Base-by-base conservation (phyloP, 208 protist genomes). In the Trypanosoma theileri region DNA sequence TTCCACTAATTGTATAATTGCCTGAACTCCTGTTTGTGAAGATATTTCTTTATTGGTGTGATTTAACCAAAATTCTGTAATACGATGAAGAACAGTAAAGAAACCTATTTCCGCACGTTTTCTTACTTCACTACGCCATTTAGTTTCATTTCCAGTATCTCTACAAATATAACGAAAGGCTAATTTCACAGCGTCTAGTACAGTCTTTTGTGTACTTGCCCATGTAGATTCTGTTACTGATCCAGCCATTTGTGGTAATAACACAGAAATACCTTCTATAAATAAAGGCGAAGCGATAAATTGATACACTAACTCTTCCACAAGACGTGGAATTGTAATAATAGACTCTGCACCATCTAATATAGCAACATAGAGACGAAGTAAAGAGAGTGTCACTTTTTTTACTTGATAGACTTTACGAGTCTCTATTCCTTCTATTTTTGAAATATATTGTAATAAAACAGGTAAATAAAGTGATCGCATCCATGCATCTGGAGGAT, bases 261-360 rank as follows among this genome's bases (percentile, higher is more conserved):
- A 61, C 12, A 65, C 59, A 26, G 81, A 80, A 46, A 86, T 73
- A 0, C 87, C 88, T 13, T 92, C 82, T 19, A 92, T 77, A 63
- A 91, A 92, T 7, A 96, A 67, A 14, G 87, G 84, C 0, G 90
- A 96, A 6, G 79, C 58, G 14, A 91, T 31, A 45, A 96, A 92
- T 46, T 81, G 75, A 62, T 67, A 71, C n/a, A 78, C 62, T 28
- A 92, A 35, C 4, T 59, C 57, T 26, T 64, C 78, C 58, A 81
- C 68, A 26, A 89, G 50, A 40, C 67, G 62, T 42, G 86, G 81
- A 56, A 89, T 48, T n/a, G 65, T 67, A 55, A 93, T 81, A 19
- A 89, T 70, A 16, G 77, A 64, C 57, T 82, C 72, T 6, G 80
- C 73, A 58, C 79, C 65, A 1, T 56, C 55, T 55, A 96, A 77